Percentiles rank a stretch among this genome's conserved stretches.
Conservation (phyloP, 2,329 filamentous ascomycete genomes). For the Ascosphaera pollenicola region DNA sequence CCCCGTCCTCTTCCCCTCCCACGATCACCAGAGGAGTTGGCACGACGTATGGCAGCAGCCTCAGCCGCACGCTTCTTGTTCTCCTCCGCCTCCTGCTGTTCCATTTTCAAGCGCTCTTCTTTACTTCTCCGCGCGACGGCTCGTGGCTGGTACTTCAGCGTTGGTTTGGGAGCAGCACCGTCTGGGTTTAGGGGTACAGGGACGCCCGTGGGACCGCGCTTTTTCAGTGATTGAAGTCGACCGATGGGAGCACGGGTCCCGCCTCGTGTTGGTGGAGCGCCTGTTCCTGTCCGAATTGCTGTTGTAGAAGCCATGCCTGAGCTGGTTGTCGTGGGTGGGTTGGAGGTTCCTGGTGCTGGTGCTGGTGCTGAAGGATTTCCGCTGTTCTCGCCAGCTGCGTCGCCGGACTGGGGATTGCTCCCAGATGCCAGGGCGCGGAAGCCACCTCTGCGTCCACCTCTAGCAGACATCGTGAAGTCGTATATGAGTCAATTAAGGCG, state of each 20-base stretch:
- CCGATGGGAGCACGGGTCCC: constrained; percentile 15
- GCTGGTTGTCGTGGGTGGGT: constrained; percentile 1
- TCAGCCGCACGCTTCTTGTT: constrained; percentile 17
- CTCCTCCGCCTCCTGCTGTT: constrained; percentile 20
- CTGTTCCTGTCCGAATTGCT: neutral
- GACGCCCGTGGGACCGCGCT: constrained; percentile 15
- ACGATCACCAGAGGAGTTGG: constrained; percentile 8
- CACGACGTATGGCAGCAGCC: constrained; percentile 12
- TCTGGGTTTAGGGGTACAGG: constrained; percentile 12
- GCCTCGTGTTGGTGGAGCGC: constrained; percentile 3
- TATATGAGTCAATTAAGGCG: too few species aligned
- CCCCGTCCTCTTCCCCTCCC: constrained; percentile 11
- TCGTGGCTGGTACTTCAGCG: constrained; percentile 22
- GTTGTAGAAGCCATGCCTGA: neutral
- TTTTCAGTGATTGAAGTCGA: constrained; percentile 21
- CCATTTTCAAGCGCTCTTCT: constrained; percentile 22
- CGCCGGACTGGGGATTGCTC: neutral
- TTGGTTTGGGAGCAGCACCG: constrained; percentile 15
- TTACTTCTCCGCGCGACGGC: constrained; percentile 20
- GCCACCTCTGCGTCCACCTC: too few species aligned
- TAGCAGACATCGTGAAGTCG: too few species aligned
- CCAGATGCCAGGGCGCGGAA: too few species aligned
- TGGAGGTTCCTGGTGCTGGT: neutral
- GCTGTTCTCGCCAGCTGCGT: neutral
- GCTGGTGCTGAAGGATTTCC: too few species aligned